A percentile compares a stretch with the other conserved stretches of the same genome.
Evolutionary conservation across 805 yeast genomes (phyloP).

Genomic region (Candida vaughaniae): DNA sequence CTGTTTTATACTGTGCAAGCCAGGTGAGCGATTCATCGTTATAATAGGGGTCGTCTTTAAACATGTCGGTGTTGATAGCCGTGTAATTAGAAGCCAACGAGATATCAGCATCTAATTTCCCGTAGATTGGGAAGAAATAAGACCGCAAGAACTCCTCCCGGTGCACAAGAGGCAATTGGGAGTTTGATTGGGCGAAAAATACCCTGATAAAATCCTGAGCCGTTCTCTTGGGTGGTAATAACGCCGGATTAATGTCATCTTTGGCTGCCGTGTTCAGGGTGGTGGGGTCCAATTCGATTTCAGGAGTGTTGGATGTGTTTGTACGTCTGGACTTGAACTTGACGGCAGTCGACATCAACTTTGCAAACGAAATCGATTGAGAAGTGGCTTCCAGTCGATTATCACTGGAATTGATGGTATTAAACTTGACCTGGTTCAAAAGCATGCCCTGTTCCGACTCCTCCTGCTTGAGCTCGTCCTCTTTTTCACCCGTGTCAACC

Average conservation of each 20-base stretch:
- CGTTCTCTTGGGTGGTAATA: constrained; percentile 65
- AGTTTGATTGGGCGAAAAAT: constrained; percentile 76
- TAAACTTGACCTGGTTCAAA: constrained; percentile 12
- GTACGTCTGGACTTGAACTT: constrained; percentile 41
- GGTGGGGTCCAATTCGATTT: constrained; percentile 7
- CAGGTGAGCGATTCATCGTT: constrained; percentile 41
- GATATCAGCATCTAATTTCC: constrained; percentile 52
- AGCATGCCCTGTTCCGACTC: constrained; percentile 6
- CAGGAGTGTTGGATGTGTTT: constrained; percentile 9
- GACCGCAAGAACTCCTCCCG: constrained; percentile 68
- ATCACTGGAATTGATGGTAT: constrained; percentile 8
- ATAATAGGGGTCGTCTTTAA: constrained; percentile 16
- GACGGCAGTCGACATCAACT: constrained; percentile 74
- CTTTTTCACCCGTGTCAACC: neutral
- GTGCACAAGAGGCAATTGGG: constrained; percentile 82
- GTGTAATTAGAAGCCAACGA: constrained; percentile 62
- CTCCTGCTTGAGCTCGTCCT: constrained; percentile 1
- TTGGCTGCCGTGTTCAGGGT: constrained; percentile 1
- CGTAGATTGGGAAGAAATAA: constrained; percentile 79
- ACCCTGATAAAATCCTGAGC: constrained; percentile 65
- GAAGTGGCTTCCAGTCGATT: constrained; percentile 4
- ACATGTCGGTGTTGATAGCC: constrained; percentile 34
- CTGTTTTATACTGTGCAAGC: constrained; percentile 41
- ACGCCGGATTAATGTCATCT: constrained; percentile 35
- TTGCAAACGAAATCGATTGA: constrained; percentile 65